Evolutionary conservation across 208 protist species (phyloP).

Genomic region (Leishmania guyanensis): DNA sequence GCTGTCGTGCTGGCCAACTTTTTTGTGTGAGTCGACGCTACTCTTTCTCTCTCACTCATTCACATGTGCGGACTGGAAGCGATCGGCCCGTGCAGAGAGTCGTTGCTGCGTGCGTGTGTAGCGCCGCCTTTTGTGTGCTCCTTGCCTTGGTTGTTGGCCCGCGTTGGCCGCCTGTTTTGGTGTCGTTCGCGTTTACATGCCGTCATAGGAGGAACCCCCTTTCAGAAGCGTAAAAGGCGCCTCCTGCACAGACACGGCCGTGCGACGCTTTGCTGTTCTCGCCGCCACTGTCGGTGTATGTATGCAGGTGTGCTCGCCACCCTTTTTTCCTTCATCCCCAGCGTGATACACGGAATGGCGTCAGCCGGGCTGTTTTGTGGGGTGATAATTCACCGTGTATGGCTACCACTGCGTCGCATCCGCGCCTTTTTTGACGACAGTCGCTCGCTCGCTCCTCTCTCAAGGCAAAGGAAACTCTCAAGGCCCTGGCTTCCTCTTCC

Average conservation of each 20-base stretch:
- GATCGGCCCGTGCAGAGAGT: background rate
- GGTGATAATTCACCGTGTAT: background rate
- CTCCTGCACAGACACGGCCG: background rate
- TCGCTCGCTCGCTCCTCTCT: background rate
- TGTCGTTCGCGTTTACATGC: background rate
- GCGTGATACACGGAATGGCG: background rate
- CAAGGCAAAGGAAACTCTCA: background rate
- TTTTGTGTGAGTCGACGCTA: conserved; percentile 61
- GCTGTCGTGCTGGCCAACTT: conserved; percentile 93
- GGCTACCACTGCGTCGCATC: too few relatives aligned
- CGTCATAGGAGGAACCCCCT: background rate
- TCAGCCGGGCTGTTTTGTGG: background rate
- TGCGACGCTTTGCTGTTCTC: background rate
- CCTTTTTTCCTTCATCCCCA: background rate
- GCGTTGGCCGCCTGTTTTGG: background rate
- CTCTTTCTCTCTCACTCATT: background rate
- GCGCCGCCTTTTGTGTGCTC: background rate
- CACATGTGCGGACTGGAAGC: background rate
- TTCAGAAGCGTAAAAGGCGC: background rate
- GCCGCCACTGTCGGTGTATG: background rate
- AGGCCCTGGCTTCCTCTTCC: background rate
- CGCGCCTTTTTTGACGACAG: background rate
- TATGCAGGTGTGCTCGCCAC: background rate
- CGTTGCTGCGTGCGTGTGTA: background rate
- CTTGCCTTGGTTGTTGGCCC: background rate